These are phyloP conservation scores for Panaeolus cyanescens DNA, from an alignment of 768 basidiomycete species.

Conservation along the genomic window DNA sequence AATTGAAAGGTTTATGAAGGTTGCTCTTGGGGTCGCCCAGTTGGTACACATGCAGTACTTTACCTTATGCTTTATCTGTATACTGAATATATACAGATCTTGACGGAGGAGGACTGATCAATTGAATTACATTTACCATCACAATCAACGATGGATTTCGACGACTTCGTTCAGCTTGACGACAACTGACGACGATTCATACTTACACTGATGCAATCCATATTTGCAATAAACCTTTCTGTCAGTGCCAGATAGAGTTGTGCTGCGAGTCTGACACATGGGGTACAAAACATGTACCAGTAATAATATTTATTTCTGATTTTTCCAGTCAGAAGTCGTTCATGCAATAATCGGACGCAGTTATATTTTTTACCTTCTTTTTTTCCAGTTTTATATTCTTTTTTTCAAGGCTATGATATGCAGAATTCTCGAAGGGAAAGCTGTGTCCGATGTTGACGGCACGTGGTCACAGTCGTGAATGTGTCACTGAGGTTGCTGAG, in stretches of 20 bases:
- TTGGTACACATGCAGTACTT: too few species aligned
- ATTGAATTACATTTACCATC: not conserved
- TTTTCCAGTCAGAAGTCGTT: too few species aligned
- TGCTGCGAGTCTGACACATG: not conserved
- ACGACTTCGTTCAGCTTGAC: not conserved
- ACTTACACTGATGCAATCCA: too few species aligned
- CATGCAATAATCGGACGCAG: too few species aligned
- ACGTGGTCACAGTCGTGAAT: slow-evolving; percentile 1
- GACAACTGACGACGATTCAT: not conserved
- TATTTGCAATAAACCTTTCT: not conserved
- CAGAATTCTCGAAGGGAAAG: not conserved
- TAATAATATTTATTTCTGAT: too few species aligned
- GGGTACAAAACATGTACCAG: too few species aligned
- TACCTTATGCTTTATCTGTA: too few species aligned
- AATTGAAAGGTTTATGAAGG: too few species aligned
- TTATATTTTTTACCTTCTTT: too few species aligned
- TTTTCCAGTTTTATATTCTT: too few species aligned
- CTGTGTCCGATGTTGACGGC: slow-evolving; percentile 2
- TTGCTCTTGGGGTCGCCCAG: too few species aligned
- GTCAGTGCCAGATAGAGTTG: not conserved
- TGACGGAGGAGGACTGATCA: not conserved
- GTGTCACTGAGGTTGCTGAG: slow-evolving; percentile 2
- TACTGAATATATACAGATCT: not conserved
- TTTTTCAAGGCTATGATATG: not conserved
- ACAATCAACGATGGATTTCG: not conserved